A percentile compares a stretch with the other conserved stretches of the same genome.
These are phyloP conservation scores for Micromonas commoda DNA, from an alignment of 139 green algal species.

Conservation along the genomic window DNA sequence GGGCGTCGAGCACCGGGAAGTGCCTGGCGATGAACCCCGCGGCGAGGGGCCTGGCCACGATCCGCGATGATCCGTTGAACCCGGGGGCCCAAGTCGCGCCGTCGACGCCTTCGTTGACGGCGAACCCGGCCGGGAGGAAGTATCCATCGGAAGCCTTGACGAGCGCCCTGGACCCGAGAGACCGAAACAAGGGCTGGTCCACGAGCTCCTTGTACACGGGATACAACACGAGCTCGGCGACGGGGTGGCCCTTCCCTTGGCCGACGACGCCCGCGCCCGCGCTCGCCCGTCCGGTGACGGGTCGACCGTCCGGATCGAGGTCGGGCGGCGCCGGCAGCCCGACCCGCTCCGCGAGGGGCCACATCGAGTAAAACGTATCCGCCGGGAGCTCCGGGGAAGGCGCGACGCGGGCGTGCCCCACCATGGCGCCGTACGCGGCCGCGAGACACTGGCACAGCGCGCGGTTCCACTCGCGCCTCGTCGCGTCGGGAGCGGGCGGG, in stretches of 20 bases:
- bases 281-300: not conserved
- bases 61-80: not conserved
- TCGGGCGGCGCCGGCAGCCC: not conserved
- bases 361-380: not conserved
- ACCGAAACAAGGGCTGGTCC: not conserved
- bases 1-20: conserved; percentile 50
- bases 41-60: conserved; percentile 27
- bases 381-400: not conserved
- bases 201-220: conserved; percentile 12
- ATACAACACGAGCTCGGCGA: conserved; percentile 24
- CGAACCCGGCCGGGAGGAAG: conserved; percentile 21
- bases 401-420: not conserved
- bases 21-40: conserved; percentile 47
- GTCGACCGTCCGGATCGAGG: not conserved
- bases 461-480: not conserved
- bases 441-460: not conserved
- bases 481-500: not conserved
- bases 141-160: not conserved
- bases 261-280: not conserved
- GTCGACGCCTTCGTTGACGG: conserved; percentile 3
- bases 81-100: conserved; percentile 23
- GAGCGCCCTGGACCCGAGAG: not conserved
- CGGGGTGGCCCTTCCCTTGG: not conserved
- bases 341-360: not conserved
- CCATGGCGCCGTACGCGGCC: not conserved